phyloP scores from a whole-genome alignment of 176 grass and related monocot species.

The Carex littledalei region DNA sequence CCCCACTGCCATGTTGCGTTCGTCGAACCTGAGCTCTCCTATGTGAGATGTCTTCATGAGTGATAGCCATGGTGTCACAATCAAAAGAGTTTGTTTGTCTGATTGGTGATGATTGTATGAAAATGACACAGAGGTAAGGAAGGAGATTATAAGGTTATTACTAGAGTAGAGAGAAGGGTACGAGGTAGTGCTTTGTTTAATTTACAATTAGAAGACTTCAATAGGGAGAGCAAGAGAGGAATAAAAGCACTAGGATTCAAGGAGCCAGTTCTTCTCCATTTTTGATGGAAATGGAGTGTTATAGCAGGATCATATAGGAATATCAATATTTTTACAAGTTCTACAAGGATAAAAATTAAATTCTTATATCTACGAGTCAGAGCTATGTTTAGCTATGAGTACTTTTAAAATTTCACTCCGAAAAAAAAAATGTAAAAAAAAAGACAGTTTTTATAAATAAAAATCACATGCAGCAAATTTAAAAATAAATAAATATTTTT shows the following conservation, averaged over 20 bases:
- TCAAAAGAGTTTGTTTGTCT: background rate
- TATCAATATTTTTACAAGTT: no score
- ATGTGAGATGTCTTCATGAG: constrained; percentile 70
- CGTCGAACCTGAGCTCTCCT: constrained; percentile 44
- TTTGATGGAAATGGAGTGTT: background rate
- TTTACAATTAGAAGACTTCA: constrained; percentile 10
- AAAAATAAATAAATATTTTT: no score
- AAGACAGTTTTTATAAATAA: no score
- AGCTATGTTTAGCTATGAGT: no score
- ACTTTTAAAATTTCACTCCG: no score
- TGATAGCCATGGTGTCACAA: constrained; percentile 46
- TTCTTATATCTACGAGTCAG: no score
- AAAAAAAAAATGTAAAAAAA: no score
- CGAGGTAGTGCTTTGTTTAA: constrained; percentile 1
- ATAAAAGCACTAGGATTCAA: constrained; percentile 30
- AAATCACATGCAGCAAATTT: no score
- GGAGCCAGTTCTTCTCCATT: constrained; percentile 18
- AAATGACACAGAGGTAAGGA: constrained; percentile 7
- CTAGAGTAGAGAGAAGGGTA: constrained; percentile 21
- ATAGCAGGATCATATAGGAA: no score
- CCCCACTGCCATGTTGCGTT: background rate
- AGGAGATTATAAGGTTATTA: constrained; percentile 24
- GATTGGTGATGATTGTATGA: constrained; percentile 1
- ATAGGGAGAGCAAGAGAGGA: constrained; percentile 51
- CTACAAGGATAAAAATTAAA: no score